Evolutionary conservation across 441 rosid genomes (phyloP).

Genomic region (Syzygium malaccense): DNA sequence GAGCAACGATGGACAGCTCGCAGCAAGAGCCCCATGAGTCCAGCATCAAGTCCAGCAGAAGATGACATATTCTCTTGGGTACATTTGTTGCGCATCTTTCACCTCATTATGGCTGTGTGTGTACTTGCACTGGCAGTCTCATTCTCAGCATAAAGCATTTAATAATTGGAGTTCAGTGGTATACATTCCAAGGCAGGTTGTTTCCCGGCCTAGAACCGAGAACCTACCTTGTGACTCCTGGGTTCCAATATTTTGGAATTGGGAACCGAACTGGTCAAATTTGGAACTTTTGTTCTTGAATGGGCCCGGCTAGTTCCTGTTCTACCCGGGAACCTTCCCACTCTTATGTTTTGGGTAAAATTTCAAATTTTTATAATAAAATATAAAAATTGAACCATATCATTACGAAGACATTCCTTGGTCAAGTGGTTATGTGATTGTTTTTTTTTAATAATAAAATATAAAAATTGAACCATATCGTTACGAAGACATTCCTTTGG

Average conservation of each 20-base stretch:
- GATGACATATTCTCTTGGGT: conserved; percentile 94
- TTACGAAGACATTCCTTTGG: neutral
- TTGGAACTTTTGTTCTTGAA: neutral
- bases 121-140: neutral
- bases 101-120: neutral
- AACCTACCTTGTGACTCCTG: too few species aligned
- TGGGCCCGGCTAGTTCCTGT: neutral
- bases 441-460: neutral
- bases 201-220: too few species aligned
- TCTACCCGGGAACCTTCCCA: neutral
- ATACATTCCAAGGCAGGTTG: too few species aligned
- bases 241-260: neutral
- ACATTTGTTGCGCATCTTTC: conserved; percentile 7
- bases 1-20: conserved; percentile 95
- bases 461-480: neutral
- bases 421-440: neutral
- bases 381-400: neutral
- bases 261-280: neutral
- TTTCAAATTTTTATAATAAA: neutral
- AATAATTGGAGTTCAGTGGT: neutral
- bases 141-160: neutral
- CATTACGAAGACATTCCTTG: neutral
- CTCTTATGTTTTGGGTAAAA: neutral
- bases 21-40: conserved; percentile 84
- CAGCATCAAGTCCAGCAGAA: conserved; percentile 68